Conservation (phyloP, 257 asterid species). For the Nicotiana tomentosiformis region DNA sequence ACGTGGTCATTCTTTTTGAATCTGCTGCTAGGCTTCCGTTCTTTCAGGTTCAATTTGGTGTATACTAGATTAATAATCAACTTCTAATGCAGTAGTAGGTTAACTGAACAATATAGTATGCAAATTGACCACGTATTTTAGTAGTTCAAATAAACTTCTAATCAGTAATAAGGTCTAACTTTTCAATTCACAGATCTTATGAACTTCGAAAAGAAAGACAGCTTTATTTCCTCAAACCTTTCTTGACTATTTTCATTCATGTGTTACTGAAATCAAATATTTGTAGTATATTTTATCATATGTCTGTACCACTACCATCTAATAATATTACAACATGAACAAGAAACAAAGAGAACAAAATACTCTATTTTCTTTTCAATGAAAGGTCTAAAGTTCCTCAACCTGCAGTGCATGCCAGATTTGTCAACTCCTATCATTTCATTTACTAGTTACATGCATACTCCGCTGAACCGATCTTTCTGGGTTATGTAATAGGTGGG, state of each 20-base stretch:
- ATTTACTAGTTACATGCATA: background rate
- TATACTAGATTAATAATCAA: conserved; percentile 7
- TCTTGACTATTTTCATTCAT: background rate
- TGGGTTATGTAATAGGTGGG: conserved; percentile 42
- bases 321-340: background rate
- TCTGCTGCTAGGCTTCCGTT: conserved; percentile 72
- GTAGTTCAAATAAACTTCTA: background rate
- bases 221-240: background rate
- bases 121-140: background rate
- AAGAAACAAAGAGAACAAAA: background rate
- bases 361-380: background rate
- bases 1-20: conserved; percentile 73
- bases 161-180: background rate
- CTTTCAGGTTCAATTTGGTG: conserved; percentile 44
- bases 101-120: background rate
- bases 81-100: background rate
- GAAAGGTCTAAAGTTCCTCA: background rate
- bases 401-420: background rate
- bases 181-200: background rate
- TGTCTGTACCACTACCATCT: background rate
- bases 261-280: background rate
- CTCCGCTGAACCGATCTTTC: background rate
- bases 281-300: background rate
- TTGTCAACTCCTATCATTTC: background rate
- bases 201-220: background rate